Evolutionary conservation across 805 yeast species (phyloP).

Genomic region (Starmera amethionina): DNA sequence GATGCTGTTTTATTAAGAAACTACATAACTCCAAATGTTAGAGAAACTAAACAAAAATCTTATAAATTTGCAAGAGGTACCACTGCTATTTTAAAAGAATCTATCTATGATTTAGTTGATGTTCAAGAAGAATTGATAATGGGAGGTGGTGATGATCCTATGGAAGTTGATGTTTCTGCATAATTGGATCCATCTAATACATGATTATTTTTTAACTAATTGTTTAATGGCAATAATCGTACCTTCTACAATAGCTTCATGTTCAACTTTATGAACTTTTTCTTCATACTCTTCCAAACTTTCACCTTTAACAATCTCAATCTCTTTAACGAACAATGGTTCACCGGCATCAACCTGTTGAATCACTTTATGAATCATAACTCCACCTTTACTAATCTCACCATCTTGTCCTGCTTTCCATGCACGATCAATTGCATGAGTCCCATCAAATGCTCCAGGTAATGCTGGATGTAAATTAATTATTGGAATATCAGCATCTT

Average conservation of each 20-base stretch:
- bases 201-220: neutral
- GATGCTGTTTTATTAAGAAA: slow-evolving; percentile 82
- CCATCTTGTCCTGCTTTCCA: slow-evolving; percentile 93
- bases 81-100: slow-evolving; percentile 73
- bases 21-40: slow-evolving; percentile 82
- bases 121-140: slow-evolving; percentile 54
- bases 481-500: slow-evolving; percentile 55
- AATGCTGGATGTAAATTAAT: slow-evolving; percentile 95
- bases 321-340: slow-evolving; percentile 75
- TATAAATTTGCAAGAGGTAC: slow-evolving; percentile 90
- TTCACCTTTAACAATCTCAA: slow-evolving; percentile 64
- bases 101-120: slow-evolving; percentile 54
- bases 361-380: slow-evolving; percentile 96
- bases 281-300: slow-evolving; percentile 69
- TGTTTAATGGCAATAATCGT: slow-evolving; percentile 47
- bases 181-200: too few species aligned
- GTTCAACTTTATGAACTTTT: slow-evolving; percentile 80
- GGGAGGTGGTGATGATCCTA: slow-evolving; percentile 25
- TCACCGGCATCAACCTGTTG: slow-evolving; percentile 92
- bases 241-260: slow-evolving; percentile 89
- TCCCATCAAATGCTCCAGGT: slow-evolving; percentile 96
- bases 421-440: slow-evolving; percentile 93
- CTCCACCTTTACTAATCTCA: slow-evolving; percentile 67
- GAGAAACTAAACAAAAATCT: slow-evolving; percentile 71
- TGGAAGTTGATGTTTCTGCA: slow-evolving; percentile 37